A percentile compares a stretch with the other conserved stretches of the same genome.
Evolutionary conservation across 441 rosid genomes (phyloP).

Genomic region (Manihot esculenta): DNA sequence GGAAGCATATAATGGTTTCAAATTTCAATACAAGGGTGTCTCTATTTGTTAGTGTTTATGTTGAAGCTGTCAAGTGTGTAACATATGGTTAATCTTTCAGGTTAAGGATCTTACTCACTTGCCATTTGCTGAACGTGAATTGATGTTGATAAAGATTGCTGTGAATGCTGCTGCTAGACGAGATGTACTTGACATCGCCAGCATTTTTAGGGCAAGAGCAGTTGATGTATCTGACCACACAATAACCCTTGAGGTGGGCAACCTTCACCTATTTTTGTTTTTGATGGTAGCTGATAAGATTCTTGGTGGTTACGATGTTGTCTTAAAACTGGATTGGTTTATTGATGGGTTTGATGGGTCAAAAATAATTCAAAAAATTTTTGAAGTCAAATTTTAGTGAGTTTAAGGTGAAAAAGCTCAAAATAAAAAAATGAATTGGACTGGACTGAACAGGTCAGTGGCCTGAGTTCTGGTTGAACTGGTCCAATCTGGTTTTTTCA

Average conservation of each 20-base stretch:
- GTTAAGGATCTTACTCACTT: constrained; percentile 66
- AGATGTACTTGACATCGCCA: constrained; percentile 84
- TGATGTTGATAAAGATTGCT: constrained; percentile 86
- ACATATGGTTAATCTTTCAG: constrained; percentile 32
- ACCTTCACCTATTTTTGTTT: not conserved
- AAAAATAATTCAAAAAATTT: too few relatives aligned
- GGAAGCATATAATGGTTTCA: not conserved
- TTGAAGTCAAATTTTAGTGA: too few relatives aligned
- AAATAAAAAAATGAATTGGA: too few relatives aligned
- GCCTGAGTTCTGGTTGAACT: too few relatives aligned
- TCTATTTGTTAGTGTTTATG: constrained; percentile 9
- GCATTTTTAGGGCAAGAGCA: constrained; percentile 74
- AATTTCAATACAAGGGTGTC: not conserved
- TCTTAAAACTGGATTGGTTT: too few relatives aligned
- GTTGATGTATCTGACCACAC: constrained; percentile 91
- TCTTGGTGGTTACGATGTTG: not conserved
- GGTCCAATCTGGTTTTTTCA: too few relatives aligned
- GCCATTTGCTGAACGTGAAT: constrained; percentile 86
- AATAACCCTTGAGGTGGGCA: constrained; percentile 73
- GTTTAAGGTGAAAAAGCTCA: too few relatives aligned
- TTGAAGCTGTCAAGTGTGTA: constrained; percentile 2
- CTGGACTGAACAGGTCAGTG: too few relatives aligned
- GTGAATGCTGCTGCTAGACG: constrained; percentile 74
- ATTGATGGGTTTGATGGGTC: too few relatives aligned
- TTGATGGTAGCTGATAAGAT: not conserved